Conservation (phyloP, 176 grass and related monocot species). For the Musa acuminata region DNA sequence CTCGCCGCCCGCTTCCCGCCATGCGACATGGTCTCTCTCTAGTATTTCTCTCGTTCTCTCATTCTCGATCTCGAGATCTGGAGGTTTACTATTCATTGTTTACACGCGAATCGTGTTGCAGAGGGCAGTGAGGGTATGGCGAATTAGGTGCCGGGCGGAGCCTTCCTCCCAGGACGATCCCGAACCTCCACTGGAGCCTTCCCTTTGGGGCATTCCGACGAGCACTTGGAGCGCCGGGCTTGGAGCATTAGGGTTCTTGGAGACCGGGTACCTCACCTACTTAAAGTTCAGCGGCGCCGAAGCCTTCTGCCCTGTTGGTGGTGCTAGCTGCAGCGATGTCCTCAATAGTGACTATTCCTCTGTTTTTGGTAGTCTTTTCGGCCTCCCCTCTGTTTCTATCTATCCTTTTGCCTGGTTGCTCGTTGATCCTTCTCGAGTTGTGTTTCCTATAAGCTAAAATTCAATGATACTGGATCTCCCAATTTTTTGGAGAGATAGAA, state of each 20-base stretch:
- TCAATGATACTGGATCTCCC: background rate
- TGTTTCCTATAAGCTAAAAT: background rate
- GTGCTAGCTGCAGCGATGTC: conserved; percentile 53
- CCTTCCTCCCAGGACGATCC: conserved; percentile 27
- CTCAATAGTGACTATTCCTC: conserved; percentile 72
- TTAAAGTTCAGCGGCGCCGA: conserved; percentile 68
- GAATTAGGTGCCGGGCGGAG: conserved; percentile 40
- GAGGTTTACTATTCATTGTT: background rate
- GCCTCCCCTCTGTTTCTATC: background rate
- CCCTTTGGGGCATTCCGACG: conserved; percentile 50
- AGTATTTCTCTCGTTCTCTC: background rate
- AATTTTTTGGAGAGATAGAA: too few relatives aligned
- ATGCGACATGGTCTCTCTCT: conserved; percentile 1
- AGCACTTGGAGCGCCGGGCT: conserved; percentile 50
- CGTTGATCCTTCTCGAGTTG: background rate
- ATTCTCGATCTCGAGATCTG: background rate
- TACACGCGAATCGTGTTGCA: background rate
- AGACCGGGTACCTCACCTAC: conserved; percentile 82
- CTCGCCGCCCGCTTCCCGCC: background rate
- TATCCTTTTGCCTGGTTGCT: background rate
- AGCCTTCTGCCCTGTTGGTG: conserved; percentile 72
- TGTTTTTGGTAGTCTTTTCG: conserved; percentile 55
- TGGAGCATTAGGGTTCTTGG: conserved; percentile 57
- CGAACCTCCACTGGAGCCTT: background rate
- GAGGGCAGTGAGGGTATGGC: conserved; percentile 12